These are phyloP conservation scores for Fraxinus albicans DNA, from an alignment of 305 asterid species.

Conservation along the genomic window DNA sequence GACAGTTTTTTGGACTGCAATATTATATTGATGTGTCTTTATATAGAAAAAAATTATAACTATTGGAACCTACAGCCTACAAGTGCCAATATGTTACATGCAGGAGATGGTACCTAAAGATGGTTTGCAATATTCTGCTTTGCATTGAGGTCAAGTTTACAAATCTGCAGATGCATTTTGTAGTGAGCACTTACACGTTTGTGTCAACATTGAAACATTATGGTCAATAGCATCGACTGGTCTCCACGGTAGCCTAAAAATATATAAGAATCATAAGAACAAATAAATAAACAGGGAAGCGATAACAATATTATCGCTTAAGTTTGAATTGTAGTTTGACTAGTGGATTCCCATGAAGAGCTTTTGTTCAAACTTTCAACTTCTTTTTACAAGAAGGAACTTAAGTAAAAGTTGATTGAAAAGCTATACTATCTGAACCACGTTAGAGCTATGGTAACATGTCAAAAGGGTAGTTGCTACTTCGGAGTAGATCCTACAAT, in stretches of 20 bases:
- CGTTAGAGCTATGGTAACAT: slow-evolving; percentile 4
- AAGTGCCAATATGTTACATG: background rate
- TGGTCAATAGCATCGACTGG: background rate
- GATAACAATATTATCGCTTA: background rate
- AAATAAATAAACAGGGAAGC: background rate
- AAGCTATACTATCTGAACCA: slow-evolving; percentile 11
- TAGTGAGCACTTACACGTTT: background rate
- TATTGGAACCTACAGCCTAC: background rate
- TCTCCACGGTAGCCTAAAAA: slow-evolving; percentile 4
- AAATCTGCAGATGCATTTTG: background rate
- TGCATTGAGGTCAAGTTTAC: background rate
- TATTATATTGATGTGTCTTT: background rate
- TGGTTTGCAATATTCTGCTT: background rate
- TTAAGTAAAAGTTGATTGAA: slow-evolving; percentile 1
- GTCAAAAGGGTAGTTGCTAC: background rate
- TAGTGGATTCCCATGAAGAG: background rate
- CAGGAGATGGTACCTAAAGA: background rate
- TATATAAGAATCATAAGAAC: background rate
- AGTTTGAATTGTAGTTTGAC: background rate
- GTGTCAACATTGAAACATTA: background rate
- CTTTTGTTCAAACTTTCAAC: background rate
- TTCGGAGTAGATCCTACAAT: background rate
- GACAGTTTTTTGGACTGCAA: background rate
- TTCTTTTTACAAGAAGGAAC: slow-evolving; percentile 12
- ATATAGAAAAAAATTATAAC: background rate